phyloP scores from a whole-genome alignment of 2,329 filamentous ascomycete species.

The Verruconis gallopava region DNA sequence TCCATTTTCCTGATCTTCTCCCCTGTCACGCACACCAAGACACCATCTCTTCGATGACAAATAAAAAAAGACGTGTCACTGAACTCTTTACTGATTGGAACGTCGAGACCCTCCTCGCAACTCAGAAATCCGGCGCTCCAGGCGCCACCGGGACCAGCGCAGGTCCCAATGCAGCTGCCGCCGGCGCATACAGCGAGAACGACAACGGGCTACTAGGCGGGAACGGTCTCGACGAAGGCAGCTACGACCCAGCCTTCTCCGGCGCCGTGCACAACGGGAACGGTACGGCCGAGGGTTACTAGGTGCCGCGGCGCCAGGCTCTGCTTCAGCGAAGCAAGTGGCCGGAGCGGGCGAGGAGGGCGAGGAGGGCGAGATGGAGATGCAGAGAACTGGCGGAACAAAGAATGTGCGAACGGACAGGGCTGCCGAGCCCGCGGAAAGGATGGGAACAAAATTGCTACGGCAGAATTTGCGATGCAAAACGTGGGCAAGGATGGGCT shows the following conservation, averaged over 20 bases:
- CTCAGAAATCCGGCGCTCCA: conserved; percentile 39
- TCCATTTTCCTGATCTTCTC: too few relatives aligned
- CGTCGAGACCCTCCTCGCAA: conserved; percentile 66
- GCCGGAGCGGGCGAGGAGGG: too few relatives aligned
- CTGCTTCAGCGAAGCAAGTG: conserved; percentile 1
- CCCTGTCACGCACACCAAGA: too few relatives aligned
- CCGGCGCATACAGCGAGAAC: conserved; percentile 19
- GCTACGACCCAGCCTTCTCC: conserved; percentile 26
- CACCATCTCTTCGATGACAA: too few relatives aligned
- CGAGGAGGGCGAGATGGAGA: too few relatives aligned
- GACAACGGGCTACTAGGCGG: conserved; percentile 30
- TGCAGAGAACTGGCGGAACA: background rate
- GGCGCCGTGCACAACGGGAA: conserved; percentile 24
- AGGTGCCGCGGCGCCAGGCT: conserved; percentile 6
- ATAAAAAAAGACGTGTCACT: conserved; percentile 28
- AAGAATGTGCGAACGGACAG: background rate
- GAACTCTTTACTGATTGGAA: conserved; percentile 39
- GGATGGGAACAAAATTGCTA: conserved; percentile 1
- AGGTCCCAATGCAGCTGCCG: conserved; percentile 17
- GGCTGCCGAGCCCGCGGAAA: background rate
- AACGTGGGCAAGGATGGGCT: background rate
- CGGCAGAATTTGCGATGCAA: background rate
- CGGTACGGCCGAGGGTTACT: conserved; percentile 19
- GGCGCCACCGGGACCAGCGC: conserved; percentile 12
- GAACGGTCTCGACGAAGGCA: conserved; percentile 29